phyloP scores from a whole-genome alignment of 2,329 filamentous ascomycete genomes.

The Ophiosphaerella korrae region DNA sequence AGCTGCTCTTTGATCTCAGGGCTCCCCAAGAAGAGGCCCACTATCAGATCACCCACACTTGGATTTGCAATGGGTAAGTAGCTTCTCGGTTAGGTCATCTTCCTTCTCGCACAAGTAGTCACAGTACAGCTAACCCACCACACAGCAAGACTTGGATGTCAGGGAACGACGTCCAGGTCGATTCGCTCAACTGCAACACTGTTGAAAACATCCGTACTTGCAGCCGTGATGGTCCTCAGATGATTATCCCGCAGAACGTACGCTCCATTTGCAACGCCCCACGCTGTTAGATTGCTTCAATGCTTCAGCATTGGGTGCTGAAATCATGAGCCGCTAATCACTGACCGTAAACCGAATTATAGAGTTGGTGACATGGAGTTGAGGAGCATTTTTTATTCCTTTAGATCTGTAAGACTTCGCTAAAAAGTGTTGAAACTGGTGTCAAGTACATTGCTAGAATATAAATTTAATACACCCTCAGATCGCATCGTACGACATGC shows the following conservation, averaged over 20 bases:
- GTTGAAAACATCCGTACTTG: background rate
- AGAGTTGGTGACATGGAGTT: no score
- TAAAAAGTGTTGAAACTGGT: no score
- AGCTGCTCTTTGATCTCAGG: constrained; percentile 28
- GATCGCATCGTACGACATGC: no score
- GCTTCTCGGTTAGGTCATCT: background rate
- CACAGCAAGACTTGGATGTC: constrained; percentile 3
- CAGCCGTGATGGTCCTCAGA: background rate
- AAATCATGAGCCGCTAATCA: no score
- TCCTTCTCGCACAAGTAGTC: no score
- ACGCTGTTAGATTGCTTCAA: constrained; percentile 8
- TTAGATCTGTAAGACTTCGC: no score
- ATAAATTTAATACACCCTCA: no score
- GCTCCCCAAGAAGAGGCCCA: constrained; percentile 20
- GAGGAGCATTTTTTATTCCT: no score
- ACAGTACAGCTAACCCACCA: background rate
- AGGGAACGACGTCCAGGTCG: constrained; percentile 2
- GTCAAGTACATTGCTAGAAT: no score
- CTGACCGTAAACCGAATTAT: no score
- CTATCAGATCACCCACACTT: constrained; percentile 36
- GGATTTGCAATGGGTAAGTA: constrained; percentile 35
- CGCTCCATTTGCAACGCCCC: constrained; percentile 23
- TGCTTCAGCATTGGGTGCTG: background rate
- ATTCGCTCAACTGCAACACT: background rate
- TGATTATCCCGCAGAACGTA: constrained; percentile 20